phyloP scores from a whole-genome alignment of 176 grass and related monocot genomes.

The Stipa capillata region DNA sequence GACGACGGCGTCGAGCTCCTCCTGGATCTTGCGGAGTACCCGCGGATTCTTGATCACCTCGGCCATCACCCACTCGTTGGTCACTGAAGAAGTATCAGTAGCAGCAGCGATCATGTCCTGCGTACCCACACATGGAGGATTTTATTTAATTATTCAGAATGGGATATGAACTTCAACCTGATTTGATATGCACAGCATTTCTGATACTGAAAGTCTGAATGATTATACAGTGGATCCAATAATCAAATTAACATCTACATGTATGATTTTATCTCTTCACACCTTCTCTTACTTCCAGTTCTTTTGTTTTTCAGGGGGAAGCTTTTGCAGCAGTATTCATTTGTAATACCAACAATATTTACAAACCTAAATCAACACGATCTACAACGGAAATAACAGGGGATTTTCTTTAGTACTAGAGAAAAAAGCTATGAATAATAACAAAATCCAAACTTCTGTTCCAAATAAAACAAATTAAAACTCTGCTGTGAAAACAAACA shows the following conservation, averaged over 20 bases:
- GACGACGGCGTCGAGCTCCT: conserved; percentile 58
- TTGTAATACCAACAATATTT: neutral
- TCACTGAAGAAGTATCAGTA: conserved; percentile 67
- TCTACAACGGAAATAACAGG: neutral
- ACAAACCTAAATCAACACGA: neutral
- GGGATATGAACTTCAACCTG: neutral
- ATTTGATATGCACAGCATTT: neutral
- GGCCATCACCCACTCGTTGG: conserved; percentile 89
- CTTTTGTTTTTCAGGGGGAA: neutral
- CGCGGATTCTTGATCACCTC: conserved; percentile 83
- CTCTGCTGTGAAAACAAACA: neutral
- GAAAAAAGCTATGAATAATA: neutral
- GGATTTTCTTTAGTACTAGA: neutral
- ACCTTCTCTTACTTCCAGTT: neutral
- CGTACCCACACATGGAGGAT: neutral
- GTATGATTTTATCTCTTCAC: neutral
- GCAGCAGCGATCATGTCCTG: conserved; percentile 88
- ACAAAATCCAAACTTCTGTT: neutral
- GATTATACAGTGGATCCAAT: neutral
- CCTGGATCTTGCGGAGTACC: conserved; percentile 57
- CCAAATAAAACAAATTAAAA: neutral
- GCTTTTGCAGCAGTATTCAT: neutral
- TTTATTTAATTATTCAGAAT: neutral
- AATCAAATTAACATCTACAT: neutral
- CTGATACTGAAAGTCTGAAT: neutral